Evolutionary conservation across 78 protist species (phyloP).

Genomic region (Dictyostelium intermedium): DNA sequence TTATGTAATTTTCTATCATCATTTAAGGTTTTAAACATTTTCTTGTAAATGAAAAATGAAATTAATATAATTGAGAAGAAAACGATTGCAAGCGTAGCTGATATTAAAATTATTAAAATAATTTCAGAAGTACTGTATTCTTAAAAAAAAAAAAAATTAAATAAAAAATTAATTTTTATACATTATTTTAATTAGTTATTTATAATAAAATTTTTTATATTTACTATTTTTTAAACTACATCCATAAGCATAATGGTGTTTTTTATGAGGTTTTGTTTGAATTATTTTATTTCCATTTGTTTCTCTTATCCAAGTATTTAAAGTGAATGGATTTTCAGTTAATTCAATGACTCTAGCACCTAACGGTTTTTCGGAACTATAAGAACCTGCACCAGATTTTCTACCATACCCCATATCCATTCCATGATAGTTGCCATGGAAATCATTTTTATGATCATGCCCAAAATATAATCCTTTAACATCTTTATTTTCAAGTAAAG

Average conservation of each 20-base stretch:
- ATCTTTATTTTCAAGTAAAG: conserved; percentile 21
- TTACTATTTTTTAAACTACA: neutral
- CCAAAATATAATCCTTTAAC: conserved; percentile 40
- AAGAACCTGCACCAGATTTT: conserved; percentile 32
- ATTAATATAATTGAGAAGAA: neutral
- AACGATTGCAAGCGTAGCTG: neutral
- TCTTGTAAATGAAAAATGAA: neutral
- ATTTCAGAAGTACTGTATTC: neutral
- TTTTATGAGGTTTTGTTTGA: neutral
- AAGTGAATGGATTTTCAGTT: neutral
- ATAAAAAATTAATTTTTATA: neutral
- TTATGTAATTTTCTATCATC: neutral
- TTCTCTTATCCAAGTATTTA: conserved; percentile 44
- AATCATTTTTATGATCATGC: conserved; percentile 39
- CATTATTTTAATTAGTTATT: too few relatives aligned
- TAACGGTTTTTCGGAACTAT: neutral
- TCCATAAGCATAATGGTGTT: neutral
- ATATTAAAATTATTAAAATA: neutral
- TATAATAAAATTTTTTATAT: neutral
- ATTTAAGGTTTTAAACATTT: neutral
- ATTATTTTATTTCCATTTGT: neutral
- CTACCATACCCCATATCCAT: conserved; percentile 50
- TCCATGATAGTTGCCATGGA: conserved; percentile 18
- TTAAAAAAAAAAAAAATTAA: neutral
- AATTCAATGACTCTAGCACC: conserved; percentile 36